Conservation (phyloP, 2,329 filamentous ascomycete species). For the Lachnellula subtilissima region DNA sequence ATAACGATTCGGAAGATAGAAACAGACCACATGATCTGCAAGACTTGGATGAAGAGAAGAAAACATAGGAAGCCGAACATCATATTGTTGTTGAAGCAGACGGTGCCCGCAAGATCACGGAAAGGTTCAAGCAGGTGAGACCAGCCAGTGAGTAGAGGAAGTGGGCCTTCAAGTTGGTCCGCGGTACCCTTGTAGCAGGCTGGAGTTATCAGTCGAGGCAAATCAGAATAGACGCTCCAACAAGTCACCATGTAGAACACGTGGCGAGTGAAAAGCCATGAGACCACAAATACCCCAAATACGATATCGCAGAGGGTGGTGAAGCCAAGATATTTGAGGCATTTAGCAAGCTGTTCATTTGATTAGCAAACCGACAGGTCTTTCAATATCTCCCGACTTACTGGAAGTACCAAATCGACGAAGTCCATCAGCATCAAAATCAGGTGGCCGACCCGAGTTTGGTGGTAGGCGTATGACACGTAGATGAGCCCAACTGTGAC, state of each 20-base stretch:
- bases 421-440: conserved; percentile 85
- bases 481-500: conserved; percentile 75
- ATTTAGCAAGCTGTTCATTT: conserved; percentile 66
- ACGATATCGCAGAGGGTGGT: conserved; percentile 69
- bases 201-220: conserved; percentile 54
- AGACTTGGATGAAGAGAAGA: conserved; percentile 67
- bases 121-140: conserved; percentile 68
- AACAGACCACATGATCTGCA: conserved; percentile 79
- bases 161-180: conserved; percentile 47
- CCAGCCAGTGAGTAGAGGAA: conserved; percentile 39
- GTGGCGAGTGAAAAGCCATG: conserved; percentile 79
- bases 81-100: conserved; percentile 72
- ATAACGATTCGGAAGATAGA: conserved; percentile 79
- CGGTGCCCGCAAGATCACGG: conserved; percentile 59
- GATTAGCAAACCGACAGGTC: neutral
- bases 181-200: conserved; percentile 64
- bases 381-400: neutral
- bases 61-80: conserved; percentile 73
- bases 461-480: conserved; percentile 76
- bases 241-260: conserved; percentile 70
- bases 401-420: neutral
- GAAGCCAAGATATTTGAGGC: conserved; percentile 79
- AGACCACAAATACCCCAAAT: conserved; percentile 77
- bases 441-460: conserved; percentile 78
- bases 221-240: conserved; percentile 70